Percentiles rank a stretch among this genome's conserved stretches.
phyloP scores from a whole-genome alignment of 768 basidiomycete species.

The Pleurotus sapidus region DNA sequence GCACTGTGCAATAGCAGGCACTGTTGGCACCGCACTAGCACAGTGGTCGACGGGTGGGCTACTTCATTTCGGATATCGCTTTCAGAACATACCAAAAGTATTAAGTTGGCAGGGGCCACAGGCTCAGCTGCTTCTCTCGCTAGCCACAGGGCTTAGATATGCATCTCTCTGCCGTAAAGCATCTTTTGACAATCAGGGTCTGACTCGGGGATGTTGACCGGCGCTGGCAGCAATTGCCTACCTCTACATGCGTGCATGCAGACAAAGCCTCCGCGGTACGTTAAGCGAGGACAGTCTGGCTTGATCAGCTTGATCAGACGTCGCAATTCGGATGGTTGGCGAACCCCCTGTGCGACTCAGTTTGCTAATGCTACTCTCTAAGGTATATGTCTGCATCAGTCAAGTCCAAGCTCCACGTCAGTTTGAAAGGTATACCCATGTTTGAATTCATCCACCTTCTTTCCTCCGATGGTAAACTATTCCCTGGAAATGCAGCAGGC shows the following conservation, averaged over 20 bases:
- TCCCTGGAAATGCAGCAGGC: not conserved
- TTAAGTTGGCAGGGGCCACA: not conserved
- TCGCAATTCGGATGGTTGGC: not conserved
- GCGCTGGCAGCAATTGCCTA: not conserved
- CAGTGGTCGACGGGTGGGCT: no score
- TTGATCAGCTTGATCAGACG: not conserved
- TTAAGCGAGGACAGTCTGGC: not conserved
- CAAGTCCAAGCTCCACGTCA: not conserved
- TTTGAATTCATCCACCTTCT: not conserved
- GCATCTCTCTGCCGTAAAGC: not conserved
- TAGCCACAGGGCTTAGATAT: no score
- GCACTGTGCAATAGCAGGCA: no score
- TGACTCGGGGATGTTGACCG: slow-evolving; percentile 6
- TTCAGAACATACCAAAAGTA: no score
- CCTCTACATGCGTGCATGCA: not conserved
- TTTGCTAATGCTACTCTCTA: not conserved
- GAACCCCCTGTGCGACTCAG: not conserved
- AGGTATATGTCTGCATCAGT: not conserved
- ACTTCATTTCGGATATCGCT: no score
- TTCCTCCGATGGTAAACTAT: not conserved
- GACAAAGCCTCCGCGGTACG: no score
- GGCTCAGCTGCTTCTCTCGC: not conserved
- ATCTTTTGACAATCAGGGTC: not conserved
- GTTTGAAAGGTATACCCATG: not conserved
- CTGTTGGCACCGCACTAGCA: no score